phyloP scores from a whole-genome alignment of 495 filamentous ascomycete genomes.

The Penicillium cataractarum region DNA sequence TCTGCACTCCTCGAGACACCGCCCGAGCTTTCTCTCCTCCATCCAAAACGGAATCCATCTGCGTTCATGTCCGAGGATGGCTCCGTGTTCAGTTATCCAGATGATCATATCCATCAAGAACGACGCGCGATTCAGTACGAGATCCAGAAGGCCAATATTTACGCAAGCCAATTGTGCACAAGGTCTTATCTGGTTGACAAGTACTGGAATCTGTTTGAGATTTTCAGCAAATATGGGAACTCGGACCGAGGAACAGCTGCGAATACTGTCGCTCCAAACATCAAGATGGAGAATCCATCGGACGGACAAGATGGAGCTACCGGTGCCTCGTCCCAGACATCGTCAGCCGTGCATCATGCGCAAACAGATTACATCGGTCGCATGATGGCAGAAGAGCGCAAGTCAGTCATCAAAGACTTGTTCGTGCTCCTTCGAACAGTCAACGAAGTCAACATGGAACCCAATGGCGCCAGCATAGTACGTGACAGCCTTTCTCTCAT shows the following conservation, averaged over 20 bases:
- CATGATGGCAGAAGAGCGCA: slow-evolving; percentile 68
- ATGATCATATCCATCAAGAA: slow-evolving; percentile 35
- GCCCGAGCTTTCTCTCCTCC: slow-evolving; percentile 57
- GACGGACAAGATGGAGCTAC: background rate
- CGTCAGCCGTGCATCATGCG: slow-evolving; percentile 28
- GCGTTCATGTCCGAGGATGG: slow-evolving; percentile 24
- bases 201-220: slow-evolving; percentile 69
- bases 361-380: slow-evolving; percentile 52
- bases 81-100: slow-evolving; percentile 26
- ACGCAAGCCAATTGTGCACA: slow-evolving; percentile 72
- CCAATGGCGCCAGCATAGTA: slow-evolving; percentile 74
- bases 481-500: slow-evolving; percentile 21
- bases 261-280: slow-evolving; percentile 15
- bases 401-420: slow-evolving; percentile 74
- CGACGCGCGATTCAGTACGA: slow-evolving; percentile 67
- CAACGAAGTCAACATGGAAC: slow-evolving; percentile 79
- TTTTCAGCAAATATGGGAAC: slow-evolving; percentile 42
- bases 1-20: slow-evolving; percentile 62
- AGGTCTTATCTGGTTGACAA: slow-evolving; percentile 82
- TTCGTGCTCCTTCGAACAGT: slow-evolving; percentile 70
- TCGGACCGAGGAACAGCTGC: slow-evolving; percentile 27
- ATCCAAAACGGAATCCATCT: slow-evolving; percentile 23
- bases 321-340: slow-evolving; percentile 1
- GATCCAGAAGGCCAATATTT: slow-evolving; percentile 84
- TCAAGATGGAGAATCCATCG: slow-evolving; percentile 24